Conservation (phyloP, 1,284 basidiomycete species). For the Pholiota adiposa region DNA sequence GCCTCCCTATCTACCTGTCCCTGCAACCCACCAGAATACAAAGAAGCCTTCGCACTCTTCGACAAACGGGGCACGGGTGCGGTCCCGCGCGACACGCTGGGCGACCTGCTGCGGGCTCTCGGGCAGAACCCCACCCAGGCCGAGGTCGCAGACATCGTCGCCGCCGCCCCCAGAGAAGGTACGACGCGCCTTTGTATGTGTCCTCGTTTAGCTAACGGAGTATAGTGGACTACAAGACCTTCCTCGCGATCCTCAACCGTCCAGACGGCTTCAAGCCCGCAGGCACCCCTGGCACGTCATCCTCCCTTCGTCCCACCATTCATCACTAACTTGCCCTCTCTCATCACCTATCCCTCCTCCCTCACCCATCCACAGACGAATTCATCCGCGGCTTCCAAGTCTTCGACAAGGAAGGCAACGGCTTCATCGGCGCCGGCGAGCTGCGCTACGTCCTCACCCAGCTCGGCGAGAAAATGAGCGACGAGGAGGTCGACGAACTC, state of each 20-base stretch:
- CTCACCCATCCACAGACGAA: conserved; percentile 71
- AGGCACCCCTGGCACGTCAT: conserved; percentile 79
- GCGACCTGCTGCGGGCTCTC: conserved; percentile 93
- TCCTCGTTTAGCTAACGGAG: too few species aligned
- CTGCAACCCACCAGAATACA: conserved; percentile 59
- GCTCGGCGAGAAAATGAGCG: conserved; percentile 96
- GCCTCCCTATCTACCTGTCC: too few species aligned
- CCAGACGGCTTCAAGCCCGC: conserved; percentile 98
- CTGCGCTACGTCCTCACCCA: conserved; percentile 95
- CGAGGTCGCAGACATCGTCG: conserved; percentile 87
- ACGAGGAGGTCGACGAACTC: conserved; percentile 98
- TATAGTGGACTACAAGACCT: conserved; percentile 89
- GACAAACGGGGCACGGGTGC: conserved; percentile 95
- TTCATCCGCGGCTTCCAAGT: conserved; percentile 99
- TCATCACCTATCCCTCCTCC: not conserved
- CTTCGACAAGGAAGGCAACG: conserved; percentile 98
- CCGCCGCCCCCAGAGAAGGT: conserved; percentile 78
- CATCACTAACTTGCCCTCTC: not conserved
- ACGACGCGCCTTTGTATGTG: conserved; percentile 14
- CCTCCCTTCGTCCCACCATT: not conserved
- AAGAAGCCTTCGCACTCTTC: conserved; percentile 96
- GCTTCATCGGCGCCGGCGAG: conserved; percentile 92
- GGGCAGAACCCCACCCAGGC: conserved; percentile 99
- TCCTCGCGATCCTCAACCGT: conserved; percentile 90
- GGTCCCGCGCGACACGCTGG: conserved; percentile 87